Base-by-base conservation (phyloP, 1,284 basidiomycete species). In the Limonomyces culmigenus region DNA sequence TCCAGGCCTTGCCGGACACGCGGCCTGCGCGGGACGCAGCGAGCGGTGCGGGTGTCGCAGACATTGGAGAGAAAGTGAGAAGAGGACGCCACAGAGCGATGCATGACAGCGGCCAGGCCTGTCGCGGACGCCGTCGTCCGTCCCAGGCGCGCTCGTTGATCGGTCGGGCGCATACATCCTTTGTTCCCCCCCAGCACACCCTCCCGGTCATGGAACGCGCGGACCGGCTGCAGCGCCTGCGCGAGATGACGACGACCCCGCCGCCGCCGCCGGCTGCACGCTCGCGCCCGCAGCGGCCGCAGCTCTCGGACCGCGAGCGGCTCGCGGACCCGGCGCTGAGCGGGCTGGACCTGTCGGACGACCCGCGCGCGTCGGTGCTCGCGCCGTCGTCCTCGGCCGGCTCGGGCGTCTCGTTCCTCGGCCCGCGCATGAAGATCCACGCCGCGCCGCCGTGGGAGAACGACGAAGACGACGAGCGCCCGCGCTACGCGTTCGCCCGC, bases 391-490 rank as follows among this genome's bases (percentile, higher is more conserved):
- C 36, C 32, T 42, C 41, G 32, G 30, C 38, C 32, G 53, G 62
- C 38, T 43, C 60, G 41, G 62, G 73, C 38, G 67, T 80, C 53
- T 81, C 75, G 47, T 56, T 74, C 37, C 68, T 77, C 30, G 81
- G 81, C 13, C 80, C 80, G 19, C 80, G 72, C 51, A 78, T 85
- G 66, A 70, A 74, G 33, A 71, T 83, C 48, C 78, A 83, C 52
- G 76, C 77, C 40, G 73, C 65, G 19, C 76, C 80, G 17, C 80
- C 81, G 31, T 85, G 80, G 80, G 80, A 85, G 54, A 56, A 58
- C 18, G 65, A 67, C 44, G 65, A 62, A 20, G 65, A 66, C 30
- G n/a, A n/a, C n/a, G n/a, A n/a, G n/a, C n/a, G n/a, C n/a, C n/a
- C n/a, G n/a, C n/a, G n/a, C n/a, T n/a, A n/a, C n/a, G n/a, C n/a